Evolutionary conservation across 805 yeast species (phyloP).

Genomic region (Candida hispaniensis): DNA sequence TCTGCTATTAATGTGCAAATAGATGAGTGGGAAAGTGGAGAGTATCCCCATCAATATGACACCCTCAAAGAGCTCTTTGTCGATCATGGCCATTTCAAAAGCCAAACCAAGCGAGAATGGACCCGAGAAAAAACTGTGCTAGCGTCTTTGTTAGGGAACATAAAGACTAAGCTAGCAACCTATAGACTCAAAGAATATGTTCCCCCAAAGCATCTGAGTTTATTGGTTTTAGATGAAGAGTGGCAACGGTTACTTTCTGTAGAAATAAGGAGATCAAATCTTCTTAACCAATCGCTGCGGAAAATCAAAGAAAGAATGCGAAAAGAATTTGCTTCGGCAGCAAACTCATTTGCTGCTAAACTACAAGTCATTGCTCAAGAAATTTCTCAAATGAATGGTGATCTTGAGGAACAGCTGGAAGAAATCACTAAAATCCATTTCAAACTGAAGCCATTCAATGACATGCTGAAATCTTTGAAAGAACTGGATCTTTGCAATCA

Average conservation of each 20-base stretch:
- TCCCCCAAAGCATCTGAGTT: conserved; percentile 29
- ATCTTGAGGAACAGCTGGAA: conserved; percentile 32
- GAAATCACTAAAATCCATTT: conserved; percentile 29
- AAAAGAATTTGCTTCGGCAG: conserved; percentile 28
- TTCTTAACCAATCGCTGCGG: conserved; percentile 28
- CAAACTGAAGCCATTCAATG: conserved; percentile 31
- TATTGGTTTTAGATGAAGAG: conserved; percentile 26
- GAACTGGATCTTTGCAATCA: conserved; percentile 24
- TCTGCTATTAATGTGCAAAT: conserved; percentile 21
- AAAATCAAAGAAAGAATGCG: conserved; percentile 29
- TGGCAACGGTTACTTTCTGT: conserved; percentile 29
- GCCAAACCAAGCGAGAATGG: conserved; percentile 31
- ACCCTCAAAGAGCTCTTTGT: conserved; percentile 25
- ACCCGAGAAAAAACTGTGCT: conserved; percentile 31
- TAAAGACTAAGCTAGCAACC: conserved; percentile 31
- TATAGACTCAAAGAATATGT: conserved; percentile 29
- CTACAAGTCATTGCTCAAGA: conserved; percentile 25
- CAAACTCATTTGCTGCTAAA: conserved; percentile 27
- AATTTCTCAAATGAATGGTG: conserved; percentile 28
- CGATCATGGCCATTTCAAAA: conserved; percentile 26
- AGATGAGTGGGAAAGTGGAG: conserved; percentile 25
- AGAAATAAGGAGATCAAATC: conserved; percentile 28
- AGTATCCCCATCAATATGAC: conserved; percentile 22
- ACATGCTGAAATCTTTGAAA: conserved; percentile 25
- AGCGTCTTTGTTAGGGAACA: conserved; percentile 29